Percentiles rank a stretch among this genome's conserved stretches.
Evolutionary conservation across 179 eudicot genomes (phyloP).

Genomic region (Amaranthus tricolor): DNA sequence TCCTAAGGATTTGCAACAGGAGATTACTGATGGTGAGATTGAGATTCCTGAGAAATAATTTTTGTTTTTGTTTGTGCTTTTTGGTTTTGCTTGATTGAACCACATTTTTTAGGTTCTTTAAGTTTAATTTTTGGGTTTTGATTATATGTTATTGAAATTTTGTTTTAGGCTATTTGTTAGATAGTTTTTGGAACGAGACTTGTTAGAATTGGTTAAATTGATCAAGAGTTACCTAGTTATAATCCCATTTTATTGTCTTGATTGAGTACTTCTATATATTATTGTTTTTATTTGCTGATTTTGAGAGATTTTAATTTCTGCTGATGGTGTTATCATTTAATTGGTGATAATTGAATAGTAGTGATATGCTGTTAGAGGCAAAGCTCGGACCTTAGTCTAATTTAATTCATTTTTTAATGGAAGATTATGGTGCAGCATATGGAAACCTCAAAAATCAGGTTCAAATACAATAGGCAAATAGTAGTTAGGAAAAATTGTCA

Average conservation of each 20-base stretch:
- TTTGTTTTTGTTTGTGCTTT: background rate
- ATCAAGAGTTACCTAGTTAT: background rate
- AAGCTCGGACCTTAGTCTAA: too few species aligned
- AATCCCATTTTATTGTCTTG: background rate
- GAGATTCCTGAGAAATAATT: conserved; percentile 58
- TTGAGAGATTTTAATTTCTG: background rate
- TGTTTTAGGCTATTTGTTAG: background rate
- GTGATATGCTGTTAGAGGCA: too few species aligned
- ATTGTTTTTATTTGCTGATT: background rate
- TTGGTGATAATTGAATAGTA: too few species aligned
- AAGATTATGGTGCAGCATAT: too few species aligned
- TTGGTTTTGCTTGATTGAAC: background rate
- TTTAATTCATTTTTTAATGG: too few species aligned
- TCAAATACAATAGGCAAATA: too few species aligned
- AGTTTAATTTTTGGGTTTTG: background rate
- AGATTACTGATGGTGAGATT: conserved; percentile 67
- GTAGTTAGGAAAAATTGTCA: too few species aligned
- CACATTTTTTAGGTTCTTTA: background rate
- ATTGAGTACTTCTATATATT: background rate
- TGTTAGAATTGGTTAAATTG: background rate
- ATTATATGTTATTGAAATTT: background rate
- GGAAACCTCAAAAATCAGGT: too few species aligned
- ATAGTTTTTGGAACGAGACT: background rate
- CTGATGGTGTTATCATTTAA: too few species aligned
- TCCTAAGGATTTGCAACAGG: conserved; percentile 80